Percentiles rank a stretch among this genome's conserved stretches.
Conservation (phyloP, 352 stramenopile genomes). For the Globisporangium cystogenes region DNA sequence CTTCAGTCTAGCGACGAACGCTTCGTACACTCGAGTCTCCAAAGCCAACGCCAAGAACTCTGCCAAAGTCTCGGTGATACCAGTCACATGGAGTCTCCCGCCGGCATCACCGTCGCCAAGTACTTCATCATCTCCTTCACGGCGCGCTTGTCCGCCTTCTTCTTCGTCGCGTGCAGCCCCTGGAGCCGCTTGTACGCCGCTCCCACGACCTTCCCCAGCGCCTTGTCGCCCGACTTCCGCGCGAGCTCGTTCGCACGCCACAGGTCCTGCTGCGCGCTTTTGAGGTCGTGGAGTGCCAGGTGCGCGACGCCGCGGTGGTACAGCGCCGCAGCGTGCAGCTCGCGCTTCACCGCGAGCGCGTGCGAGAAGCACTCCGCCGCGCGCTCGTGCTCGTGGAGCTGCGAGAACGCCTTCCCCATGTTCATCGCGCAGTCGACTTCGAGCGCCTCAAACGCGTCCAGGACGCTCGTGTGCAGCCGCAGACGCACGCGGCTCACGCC, state of each 20-base stretch:
- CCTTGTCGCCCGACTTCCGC: conserved; percentile 25
- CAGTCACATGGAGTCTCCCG: too few species aligned
- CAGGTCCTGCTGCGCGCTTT: conserved; percentile 56
- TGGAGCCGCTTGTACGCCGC: conserved; percentile 72
- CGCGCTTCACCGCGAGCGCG: conserved; percentile 31
- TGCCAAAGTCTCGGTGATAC: too few species aligned
- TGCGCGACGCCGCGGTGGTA: conserved; percentile 66
- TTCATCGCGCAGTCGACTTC: conserved; percentile 77
- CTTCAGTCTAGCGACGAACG: too few species aligned
- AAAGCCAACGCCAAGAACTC: too few species aligned
- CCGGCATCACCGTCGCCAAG: conserved; percentile 44
- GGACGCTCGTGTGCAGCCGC: conserved; percentile 43
- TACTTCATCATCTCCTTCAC: conserved; percentile 85
- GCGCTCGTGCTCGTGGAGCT: conserved; percentile 46
- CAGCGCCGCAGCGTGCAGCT: conserved; percentile 52
- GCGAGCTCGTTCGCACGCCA: conserved; percentile 60
- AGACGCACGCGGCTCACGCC: conserved; percentile 41
- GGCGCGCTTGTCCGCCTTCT: conserved; percentile 75
- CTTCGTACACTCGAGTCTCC: too few species aligned
- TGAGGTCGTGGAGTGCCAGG: conserved; percentile 60
- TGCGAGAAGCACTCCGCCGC: conserved; percentile 58
- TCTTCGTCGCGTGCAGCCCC: conserved; percentile 64
- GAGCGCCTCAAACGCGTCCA: conserved; percentile 46
- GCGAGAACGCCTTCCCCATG: conserved; percentile 65
- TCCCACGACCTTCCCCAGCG: conserved; percentile 41